These are phyloP conservation scores for Lactarius indigo DNA, from an alignment of 768 basidiomycete genomes.

Conservation along the genomic window DNA sequence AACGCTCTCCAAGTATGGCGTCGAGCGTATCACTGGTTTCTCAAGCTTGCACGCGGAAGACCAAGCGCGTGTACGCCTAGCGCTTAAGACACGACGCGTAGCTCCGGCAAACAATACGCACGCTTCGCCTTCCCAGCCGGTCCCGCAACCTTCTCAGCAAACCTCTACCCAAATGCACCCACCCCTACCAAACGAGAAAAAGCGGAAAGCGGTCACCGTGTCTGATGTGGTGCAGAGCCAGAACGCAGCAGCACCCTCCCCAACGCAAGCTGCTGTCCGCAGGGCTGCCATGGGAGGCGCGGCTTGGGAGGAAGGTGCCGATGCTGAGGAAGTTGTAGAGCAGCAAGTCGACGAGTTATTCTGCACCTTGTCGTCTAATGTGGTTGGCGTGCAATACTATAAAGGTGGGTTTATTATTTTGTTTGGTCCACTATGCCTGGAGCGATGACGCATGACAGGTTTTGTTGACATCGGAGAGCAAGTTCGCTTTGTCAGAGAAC, in stretches of 20 bases:
- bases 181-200: slow-evolving; percentile 37
- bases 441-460: slow-evolving; percentile 38
- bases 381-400: slow-evolving; percentile 87
- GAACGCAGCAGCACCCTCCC: slow-evolving; percentile 16
- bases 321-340: slow-evolving; percentile 17
- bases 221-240: slow-evolving; percentile 14
- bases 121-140: slow-evolving; percentile 11
- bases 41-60: slow-evolving; percentile 44
- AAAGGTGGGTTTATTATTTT: slow-evolving; percentile 41
- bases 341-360: slow-evolving; percentile 60
- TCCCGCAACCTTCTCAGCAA: slow-evolving; percentile 11
- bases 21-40: slow-evolving; percentile 2
- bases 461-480: slow-evolving; percentile 79
- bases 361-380: slow-evolving; percentile 50
- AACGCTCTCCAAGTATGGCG: slow-evolving; percentile 11
- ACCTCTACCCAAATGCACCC: slow-evolving; percentile 14
- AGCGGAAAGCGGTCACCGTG: slow-evolving; percentile 41
- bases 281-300: slow-evolving; percentile 15
- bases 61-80: slow-evolving; percentile 57
- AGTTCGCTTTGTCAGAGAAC: slow-evolving; percentile 64
- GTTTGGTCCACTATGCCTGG: background rate
- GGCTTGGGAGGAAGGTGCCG: slow-evolving; percentile 25
- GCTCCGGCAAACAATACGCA: slow-evolving; percentile 58
- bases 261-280: slow-evolving; percentile 24
- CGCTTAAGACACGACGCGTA: slow-evolving; percentile 51